Base-by-base conservation (phyloP, 2,329 filamentous ascomycete species). In the Dactylellina leptospora region DNA sequence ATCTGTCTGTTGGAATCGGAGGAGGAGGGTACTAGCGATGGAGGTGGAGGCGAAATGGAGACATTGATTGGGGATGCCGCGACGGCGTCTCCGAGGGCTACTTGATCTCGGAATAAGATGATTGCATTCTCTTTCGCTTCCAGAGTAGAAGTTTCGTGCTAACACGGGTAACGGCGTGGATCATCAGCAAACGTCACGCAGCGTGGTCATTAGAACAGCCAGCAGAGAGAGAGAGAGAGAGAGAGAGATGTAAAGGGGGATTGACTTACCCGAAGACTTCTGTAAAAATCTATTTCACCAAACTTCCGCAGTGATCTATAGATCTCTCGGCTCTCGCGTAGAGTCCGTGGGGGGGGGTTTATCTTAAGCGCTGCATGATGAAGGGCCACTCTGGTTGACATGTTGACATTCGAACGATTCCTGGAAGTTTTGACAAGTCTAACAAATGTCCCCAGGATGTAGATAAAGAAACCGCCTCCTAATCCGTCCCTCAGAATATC, bases 251-350 rank as follows among this genome's bases (percentile, higher is more conserved):
- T 13, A 42, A 23, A 33, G 44, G 38, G 44, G 33, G 6, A 40
- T 20, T 55, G 11, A 54, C 68, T 16, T 66, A 73, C 68, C 9
- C 68, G 68, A 22, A 59, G 25, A 45, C 40, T 64, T 23, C 68
- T 53, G 33, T 64, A 73, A 11, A 64, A 18, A 47, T 64, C 68
- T 53, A 73, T 56, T 28, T 73, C 59, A 28, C 68, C 68, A 13
- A 73, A 73, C 55, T 66, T 66, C 28, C 53, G 63, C 16, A 73
- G 28, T 2, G 59, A 55, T 25, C 48, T 25, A 42, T 60, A 66
- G 11, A 73, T 66, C 23, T 64, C 59, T 28, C 68, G 53, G 18
- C 60, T 73, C 27, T 66, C 53, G 16, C 54, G 53, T 11, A 66
- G 33, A 4, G 53, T 73, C 9, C 47, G 68, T 20, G 68, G 59